Evolutionary conservation across 345 rosid species (phyloP).

Genomic region (Ceriops decandra): DNA sequence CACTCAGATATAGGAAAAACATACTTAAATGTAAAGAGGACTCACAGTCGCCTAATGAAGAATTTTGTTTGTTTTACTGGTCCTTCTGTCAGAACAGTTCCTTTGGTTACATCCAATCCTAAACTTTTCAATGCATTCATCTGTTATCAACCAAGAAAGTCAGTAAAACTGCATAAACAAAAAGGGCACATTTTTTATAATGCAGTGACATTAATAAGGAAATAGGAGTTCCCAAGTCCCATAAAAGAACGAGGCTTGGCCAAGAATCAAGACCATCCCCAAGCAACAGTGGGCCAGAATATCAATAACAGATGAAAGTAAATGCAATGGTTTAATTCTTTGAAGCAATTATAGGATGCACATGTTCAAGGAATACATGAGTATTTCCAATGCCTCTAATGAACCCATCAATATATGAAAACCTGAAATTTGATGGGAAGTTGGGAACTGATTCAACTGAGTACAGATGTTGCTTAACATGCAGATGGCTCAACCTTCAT

Average conservation of each 20-base stretch:
- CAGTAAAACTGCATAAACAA: background rate
- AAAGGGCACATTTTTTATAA: background rate
- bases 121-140: constrained; percentile 80
- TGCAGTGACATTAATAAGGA: background rate
- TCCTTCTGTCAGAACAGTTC: constrained; percentile 76
- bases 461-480: too few relatives aligned
- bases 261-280: background rate
- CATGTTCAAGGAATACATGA: background rate
- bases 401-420: background rate
- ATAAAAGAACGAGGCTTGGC: background rate
- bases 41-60: constrained; percentile 73
- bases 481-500: background rate
- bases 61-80: constrained; percentile 69
- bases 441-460: too few relatives aligned
- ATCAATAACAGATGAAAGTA: background rate
- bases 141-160: constrained; percentile 34
- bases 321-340: background rate
- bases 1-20: background rate
- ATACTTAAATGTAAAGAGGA: constrained; percentile 7
- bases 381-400: background rate
- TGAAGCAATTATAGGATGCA: background rate
- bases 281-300: background rate
- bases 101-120: constrained; percentile 87
- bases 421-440: too few relatives aligned
- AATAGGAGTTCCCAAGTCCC: background rate